phyloP scores from a whole-genome alignment of 208 protist species.

The Leishmania tarentolae region DNA sequence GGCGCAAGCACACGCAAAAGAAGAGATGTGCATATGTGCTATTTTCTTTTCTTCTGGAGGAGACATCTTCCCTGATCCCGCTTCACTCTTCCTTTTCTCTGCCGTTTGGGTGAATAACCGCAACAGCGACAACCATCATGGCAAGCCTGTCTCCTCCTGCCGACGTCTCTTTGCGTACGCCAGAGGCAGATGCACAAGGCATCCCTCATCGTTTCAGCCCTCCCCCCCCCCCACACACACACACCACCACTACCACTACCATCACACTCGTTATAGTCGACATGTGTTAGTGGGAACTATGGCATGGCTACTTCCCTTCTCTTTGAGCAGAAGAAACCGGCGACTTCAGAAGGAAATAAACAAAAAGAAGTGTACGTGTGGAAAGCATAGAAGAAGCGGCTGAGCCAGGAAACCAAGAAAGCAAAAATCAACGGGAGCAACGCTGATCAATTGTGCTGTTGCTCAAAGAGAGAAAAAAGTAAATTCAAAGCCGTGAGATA shows the following conservation, averaged over 20 bases:
- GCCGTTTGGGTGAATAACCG: background rate
- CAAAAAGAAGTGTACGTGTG: background rate
- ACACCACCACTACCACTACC: background rate
- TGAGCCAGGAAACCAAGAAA: background rate
- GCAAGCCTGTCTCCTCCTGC: background rate
- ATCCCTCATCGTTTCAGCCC: background rate
- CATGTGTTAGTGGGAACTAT: background rate
- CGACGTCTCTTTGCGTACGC: background rate
- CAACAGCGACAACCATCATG: background rate
- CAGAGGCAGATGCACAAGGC: background rate
- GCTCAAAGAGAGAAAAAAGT: background rate
- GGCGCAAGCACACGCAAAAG: background rate
- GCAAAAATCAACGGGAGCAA: background rate
- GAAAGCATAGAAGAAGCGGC: background rate
- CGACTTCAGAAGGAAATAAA: background rate
- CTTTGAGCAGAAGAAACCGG: background rate
- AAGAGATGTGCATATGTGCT: background rate
- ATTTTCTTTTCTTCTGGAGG: background rate
- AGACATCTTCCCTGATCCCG: background rate
- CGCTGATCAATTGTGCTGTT: background rate
- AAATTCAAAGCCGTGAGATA: background rate
- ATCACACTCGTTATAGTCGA: background rate
- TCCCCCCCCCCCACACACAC: background rate
- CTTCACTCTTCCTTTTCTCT: background rate
- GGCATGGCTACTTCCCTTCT: background rate